Evolutionary conservation across 1,139 yeast species (phyloP).

Genomic region (Nadsonia starkeyi-henricii): DNA sequence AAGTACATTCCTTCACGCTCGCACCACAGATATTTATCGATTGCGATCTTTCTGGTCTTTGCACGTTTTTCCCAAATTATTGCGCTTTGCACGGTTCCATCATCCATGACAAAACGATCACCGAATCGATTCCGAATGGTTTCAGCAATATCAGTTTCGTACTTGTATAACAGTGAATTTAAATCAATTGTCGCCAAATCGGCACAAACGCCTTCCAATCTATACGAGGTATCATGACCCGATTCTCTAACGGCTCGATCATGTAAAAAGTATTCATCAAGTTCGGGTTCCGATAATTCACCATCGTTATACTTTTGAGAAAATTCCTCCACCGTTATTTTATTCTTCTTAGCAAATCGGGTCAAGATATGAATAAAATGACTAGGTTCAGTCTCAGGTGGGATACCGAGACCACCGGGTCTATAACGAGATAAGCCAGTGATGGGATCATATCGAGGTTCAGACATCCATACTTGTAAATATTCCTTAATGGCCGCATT

Average conservation of each 20-base stretch:
- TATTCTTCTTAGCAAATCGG: constrained; percentile 56
- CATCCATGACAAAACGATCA: constrained; percentile 30
- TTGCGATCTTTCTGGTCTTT: constrained; percentile 35
- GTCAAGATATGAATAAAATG: constrained; percentile 66
- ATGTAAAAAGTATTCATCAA: constrained; percentile 81
- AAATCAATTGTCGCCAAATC: constrained; percentile 83
- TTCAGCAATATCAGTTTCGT: constrained; percentile 71
- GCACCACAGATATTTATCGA: constrained; percentile 74
- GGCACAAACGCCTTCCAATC: constrained; percentile 85
- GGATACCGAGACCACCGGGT: constrained; percentile 82
- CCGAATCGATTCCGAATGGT: constrained; percentile 45
- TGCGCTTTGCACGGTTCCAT: constrained; percentile 36
- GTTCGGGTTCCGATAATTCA: constrained; percentile 52
- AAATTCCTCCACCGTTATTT: constrained; percentile 53
- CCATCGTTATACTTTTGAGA: constrained; percentile 56
- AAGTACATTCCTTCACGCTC: constrained; percentile 65
- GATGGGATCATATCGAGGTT: constrained; percentile 59
- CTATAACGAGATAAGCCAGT: constrained; percentile 84
- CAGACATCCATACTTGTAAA: constrained; percentile 58
- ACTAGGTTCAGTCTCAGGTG: constrained; percentile 90
- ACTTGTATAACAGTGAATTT: constrained; percentile 75
- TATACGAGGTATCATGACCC: constrained; percentile 89
- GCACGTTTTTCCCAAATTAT: constrained; percentile 51
- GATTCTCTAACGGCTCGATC: constrained; percentile 94
- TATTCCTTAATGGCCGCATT: constrained; percentile 82